Base-by-base conservation (phyloP, 1,284 basidiomycete genomes). In the Malassezia restricta region DNA sequence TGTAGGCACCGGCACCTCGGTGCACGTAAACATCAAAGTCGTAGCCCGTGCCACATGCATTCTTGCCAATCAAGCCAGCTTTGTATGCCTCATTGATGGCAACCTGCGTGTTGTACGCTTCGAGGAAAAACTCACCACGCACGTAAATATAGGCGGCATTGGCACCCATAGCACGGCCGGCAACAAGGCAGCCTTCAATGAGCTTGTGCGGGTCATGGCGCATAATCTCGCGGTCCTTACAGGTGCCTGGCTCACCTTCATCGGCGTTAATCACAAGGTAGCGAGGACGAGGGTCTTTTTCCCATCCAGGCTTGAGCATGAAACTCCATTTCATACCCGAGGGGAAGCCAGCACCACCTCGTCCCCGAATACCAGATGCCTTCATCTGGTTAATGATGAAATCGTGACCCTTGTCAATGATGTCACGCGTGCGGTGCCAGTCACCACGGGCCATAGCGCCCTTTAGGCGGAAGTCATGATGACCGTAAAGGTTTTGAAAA, bases 241-340 rank as follows among this genome's bases (percentile, higher is more conserved):
- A 96, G 3, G 94, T 98, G 30, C 92, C 92, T 1, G 92, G 94
- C 76, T 98, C 92, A 57, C 92, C 92, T 77, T 98, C 92, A 72
- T 96, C 92, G 39, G 92, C 92, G 75, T 98, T 96, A 71, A 98
- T 87, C 57, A 96, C 92, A 14, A 96, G 82, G 74, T 96, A 96
- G 41, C 92, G 83, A 14, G 91, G 91, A 53, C 89, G 80, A 56
- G 81, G 81, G 74, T 96, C 92, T 73, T 89, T 86, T 78, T 98
- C 83, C 91, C 92, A 96, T 40, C 85, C 85, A 29, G 91, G 92
- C 77, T 96, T 96, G 79, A 96, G 95, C 86, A 92, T 96, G 75
- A 96, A 95, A 74, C 65, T 70, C 92, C 92, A 98, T 76, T 98
- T 98, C 65, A 98, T 79, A 45, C 92, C 92, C 62, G 85, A 88